Evolutionary conservation across 2,329 filamentous ascomycete species (phyloP), one percentile per base, ranked within the genome.

Genomic region (Cyphellophora attinorum): DNA sequence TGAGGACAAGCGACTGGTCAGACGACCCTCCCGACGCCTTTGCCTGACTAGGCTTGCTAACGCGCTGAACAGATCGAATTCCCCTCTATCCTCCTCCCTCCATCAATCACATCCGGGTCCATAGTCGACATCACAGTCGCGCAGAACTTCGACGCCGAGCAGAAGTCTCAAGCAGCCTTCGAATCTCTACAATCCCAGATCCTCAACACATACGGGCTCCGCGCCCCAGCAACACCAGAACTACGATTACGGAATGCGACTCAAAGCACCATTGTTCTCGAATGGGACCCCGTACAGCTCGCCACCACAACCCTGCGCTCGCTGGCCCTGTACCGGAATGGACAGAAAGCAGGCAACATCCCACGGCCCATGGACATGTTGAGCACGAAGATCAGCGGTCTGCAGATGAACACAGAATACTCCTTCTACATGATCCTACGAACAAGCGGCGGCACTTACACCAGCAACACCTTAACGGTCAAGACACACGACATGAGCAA

Each of bases 401-500:
- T 98, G 39, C 88, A 88, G n/a, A 81, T 98, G 55, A 88, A 96
- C 59, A 93, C 85, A 27, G 88, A 93, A 62, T 98, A 96, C 62
- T 81, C 76, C 2, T 98, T 98, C 65, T 85, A 96, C 56, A 71
- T 96, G 33, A 81, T 96, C 6, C 68, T 98, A 54, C 76, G 85
- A 52, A 98, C 91, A 5, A 88, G 78, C 36, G 91, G 91, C 4
- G 91, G 91, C 39, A 93, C 84, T 25, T 88, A 79, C 52, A 73
- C 74, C 41, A 91, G 82, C 56, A 84, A 94, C 46, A 85, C 82
- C 57, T 70, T 98, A 34, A 73, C 74, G 3, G 86, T 94, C 39
- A 78, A 81, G 53, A 98, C 91, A 29, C 91, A 98, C 67, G 94
- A 95, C 68, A 95, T 98, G 88, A 96, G 89, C 25, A 88, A 98